Conservation (phyloP, 306 rosid genomes). For the Citrullus mucosospermus region DNA sequence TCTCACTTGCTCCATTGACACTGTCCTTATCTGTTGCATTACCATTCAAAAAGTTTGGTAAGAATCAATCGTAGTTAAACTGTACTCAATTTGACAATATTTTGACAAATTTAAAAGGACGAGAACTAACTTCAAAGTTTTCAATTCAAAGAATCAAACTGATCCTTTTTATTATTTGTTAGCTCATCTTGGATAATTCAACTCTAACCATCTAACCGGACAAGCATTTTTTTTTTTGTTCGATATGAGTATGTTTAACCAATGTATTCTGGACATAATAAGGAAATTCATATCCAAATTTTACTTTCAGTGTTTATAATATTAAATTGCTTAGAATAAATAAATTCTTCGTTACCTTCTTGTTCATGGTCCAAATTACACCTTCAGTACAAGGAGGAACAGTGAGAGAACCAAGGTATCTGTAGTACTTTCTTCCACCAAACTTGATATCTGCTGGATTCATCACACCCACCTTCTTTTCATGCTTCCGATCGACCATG, state of each 20-base stretch:
- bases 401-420: constrained; percentile 35
- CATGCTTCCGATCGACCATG: constrained; percentile 18
- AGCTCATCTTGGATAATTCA: neutral
- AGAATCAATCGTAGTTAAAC: neutral
- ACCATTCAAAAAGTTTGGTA: neutral
- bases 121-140: neutral
- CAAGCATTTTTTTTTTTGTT: neutral
- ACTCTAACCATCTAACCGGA: neutral
- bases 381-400: neutral
- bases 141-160: neutral
- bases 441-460: constrained; percentile 31
- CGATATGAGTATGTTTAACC: neutral
- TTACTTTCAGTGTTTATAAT: neutral
- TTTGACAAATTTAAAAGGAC: neutral
- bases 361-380: constrained; percentile 51
- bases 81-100: neutral
- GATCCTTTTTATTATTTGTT: neutral
- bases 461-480: constrained; percentile 26
- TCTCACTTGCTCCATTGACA: constrained; percentile 27
- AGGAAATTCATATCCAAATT: neutral
- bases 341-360: constrained; percentile 21
- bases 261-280: neutral
- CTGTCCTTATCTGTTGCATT: constrained; percentile 25
- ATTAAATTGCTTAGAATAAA: neutral
- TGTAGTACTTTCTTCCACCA: constrained; percentile 37